Percentiles rank a stretch among this genome's conserved stretches.
phyloP scores from a whole-genome alignment of 371 early-diverging fungal genomes.

The Syncephalastrum racemosum region DNA sequence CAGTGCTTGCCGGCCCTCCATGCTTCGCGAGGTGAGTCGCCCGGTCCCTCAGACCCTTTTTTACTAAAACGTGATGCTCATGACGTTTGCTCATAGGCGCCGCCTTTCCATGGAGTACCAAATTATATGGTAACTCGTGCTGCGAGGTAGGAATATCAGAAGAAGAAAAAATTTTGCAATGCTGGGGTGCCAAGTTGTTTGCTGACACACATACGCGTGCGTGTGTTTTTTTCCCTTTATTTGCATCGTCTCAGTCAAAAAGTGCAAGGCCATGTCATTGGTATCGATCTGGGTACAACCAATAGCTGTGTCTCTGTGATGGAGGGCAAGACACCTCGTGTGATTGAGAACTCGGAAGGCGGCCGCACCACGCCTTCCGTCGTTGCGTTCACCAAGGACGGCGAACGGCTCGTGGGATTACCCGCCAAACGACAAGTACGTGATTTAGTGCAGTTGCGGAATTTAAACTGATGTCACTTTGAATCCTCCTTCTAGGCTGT shows the following conservation, averaged over 20 bases:
- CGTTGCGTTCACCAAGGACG: slow-evolving; percentile 87
- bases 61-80: too few relatives aligned
- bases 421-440: slow-evolving; percentile 83
- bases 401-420: slow-evolving; percentile 88
- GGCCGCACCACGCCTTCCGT: slow-evolving; percentile 94
- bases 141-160: slow-evolving; percentile 15
- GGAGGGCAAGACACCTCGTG: slow-evolving; percentile 91
- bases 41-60: too few relatives aligned
- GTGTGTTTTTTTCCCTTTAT: slow-evolving; percentile 2
- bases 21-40: too few relatives aligned
- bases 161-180: background rate
- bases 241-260: slow-evolving; percentile 51
- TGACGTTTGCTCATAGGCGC: too few relatives aligned
- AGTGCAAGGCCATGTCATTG: slow-evolving; percentile 89
- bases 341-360: slow-evolving; percentile 94
- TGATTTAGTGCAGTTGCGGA: slow-evolving; percentile 1
- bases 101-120: too few relatives aligned
- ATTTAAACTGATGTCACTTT: slow-evolving; percentile 6
- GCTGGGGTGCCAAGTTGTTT: background rate
- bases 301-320: slow-evolving; percentile 96
- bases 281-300: slow-evolving; percentile 98
- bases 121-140: slow-evolving; percentile 18
- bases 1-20: background rate
- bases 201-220: too few relatives aligned
- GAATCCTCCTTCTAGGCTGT: slow-evolving; percentile 61